Conservation (phyloP, 805 yeast species). For the Wickerhamiella alocasiicola region DNA sequence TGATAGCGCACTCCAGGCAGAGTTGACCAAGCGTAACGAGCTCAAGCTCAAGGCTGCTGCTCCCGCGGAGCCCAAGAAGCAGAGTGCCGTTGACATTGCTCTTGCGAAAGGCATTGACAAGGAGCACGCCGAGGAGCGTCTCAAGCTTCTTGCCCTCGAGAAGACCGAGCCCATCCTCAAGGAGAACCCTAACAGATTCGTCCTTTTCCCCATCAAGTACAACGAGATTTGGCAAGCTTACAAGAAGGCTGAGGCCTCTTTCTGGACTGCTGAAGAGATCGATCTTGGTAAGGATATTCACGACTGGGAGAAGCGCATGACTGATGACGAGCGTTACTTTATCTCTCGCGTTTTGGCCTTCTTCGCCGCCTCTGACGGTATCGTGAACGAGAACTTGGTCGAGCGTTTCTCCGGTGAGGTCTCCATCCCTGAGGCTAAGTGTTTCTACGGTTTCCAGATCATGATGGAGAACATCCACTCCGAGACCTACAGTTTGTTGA, state of each 20-base stretch:
- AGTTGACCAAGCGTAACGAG: constrained; percentile 13
- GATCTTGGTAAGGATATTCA: constrained; percentile 82
- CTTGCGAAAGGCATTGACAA: constrained; percentile 18
- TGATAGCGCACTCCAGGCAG: constrained; percentile 16
- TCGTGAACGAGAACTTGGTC: constrained; percentile 92
- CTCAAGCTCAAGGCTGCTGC: constrained; percentile 7
- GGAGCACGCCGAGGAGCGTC: constrained; percentile 24
- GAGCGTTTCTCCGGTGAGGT: constrained; percentile 97
- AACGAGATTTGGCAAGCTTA: constrained; percentile 98
- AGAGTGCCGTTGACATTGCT: constrained; percentile 21
- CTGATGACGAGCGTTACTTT: constrained; percentile 84
- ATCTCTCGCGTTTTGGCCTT: constrained; percentile 89
- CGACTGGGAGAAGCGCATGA: constrained; percentile 88
- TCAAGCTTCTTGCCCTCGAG: constrained; percentile 55
- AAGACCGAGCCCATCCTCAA: constrained; percentile 76
- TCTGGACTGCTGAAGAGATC: constrained; percentile 99
- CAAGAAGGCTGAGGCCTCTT: constrained; percentile 97
- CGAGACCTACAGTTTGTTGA: constrained; percentile 88
- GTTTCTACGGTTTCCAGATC: constrained; percentile 98
- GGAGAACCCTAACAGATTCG: constrained; percentile 82
- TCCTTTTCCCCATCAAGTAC: constrained; percentile 89
- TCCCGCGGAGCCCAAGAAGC: constrained; percentile 27
- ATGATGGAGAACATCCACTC: constrained; percentile 99
- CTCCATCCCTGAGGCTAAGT: constrained; percentile 93
- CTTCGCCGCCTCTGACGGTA: constrained; percentile 98